Percentiles rank a stretch among this genome's conserved stretches.
Evolutionary conservation across 2,329 filamentous ascomycete species (phyloP).

Genomic region (Fusarium pseudocircinatum): DNA sequence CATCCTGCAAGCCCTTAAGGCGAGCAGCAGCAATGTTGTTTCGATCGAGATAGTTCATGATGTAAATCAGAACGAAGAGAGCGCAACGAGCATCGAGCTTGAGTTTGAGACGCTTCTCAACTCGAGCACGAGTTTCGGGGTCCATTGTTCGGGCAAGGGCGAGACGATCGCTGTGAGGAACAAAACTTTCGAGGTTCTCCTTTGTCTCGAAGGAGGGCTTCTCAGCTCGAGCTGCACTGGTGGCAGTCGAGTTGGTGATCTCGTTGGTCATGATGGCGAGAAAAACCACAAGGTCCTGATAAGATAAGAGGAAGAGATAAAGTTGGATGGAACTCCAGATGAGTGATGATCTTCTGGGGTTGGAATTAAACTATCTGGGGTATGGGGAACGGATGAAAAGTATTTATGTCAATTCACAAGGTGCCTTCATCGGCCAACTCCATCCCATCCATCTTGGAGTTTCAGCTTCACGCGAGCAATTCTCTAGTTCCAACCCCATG

Average conservation of each 20-base stretch:
- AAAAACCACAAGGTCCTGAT: background rate
- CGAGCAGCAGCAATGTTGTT: conserved; percentile 76
- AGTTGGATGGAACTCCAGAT: conserved; percentile 1
- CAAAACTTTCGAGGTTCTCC: background rate
- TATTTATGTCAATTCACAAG: conserved; percentile 4
- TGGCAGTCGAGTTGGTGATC: conserved; percentile 1
- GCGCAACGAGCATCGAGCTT: conserved; percentile 77
- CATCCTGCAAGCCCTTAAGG: conserved; percentile 70
- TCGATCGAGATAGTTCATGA: conserved; percentile 75
- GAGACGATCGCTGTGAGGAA: background rate
- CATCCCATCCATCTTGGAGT: background rate
- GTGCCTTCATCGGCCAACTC: background rate
- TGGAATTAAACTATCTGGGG: conserved; percentile 3
- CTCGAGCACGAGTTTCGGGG: conserved; percentile 33
- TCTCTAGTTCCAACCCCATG: background rate
- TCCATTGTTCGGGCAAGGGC: background rate
- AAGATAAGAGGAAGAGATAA: background rate
- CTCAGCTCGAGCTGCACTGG: background rate
- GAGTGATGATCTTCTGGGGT: background rate
- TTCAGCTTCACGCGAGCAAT: conserved; percentile 1
- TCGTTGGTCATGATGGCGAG: conserved; percentile 1
- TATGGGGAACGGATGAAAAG: conserved; percentile 10
- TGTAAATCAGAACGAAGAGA: conserved; percentile 79
- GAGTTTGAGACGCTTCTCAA: conserved; percentile 73
- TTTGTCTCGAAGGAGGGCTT: background rate